Conservation (phyloP, 164 flowering plant species). For the Chimonanthus salicifolius region DNA sequence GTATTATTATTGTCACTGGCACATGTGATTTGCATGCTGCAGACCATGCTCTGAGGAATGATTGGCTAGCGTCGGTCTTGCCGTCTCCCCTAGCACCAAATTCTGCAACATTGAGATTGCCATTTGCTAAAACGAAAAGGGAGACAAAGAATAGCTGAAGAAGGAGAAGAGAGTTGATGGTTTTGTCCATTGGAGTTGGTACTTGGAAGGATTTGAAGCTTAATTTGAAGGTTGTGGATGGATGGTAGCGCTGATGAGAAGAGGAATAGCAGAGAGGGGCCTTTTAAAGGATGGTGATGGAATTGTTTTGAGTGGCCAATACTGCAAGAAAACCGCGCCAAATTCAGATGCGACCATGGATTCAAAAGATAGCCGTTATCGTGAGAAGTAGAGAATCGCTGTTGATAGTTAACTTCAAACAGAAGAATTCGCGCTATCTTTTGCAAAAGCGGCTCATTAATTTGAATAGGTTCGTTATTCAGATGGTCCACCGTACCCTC, state of each 20-base stretch:
- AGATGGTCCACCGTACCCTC: too few relatives aligned
- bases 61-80: constrained; percentile 18
- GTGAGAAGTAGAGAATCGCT: background rate
- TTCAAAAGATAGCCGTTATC: background rate
- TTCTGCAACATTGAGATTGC: constrained; percentile 13
- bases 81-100: constrained; percentile 38
- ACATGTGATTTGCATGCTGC: constrained; percentile 22
- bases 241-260: background rate
- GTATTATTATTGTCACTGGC: constrained; percentile 21
- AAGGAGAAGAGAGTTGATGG: background rate
- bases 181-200: constrained; percentile 1
- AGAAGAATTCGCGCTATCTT: background rate
- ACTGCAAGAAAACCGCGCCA: background rate
- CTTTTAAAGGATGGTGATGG: background rate
- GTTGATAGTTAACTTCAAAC: background rate
- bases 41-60: constrained; percentile 32
- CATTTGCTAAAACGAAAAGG: background rate
- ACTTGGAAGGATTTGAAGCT: background rate
- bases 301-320: background rate
- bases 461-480: too few relatives aligned
- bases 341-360: background rate
- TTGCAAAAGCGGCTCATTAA: background rate
- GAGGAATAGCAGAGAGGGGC: background rate
- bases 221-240: background rate
- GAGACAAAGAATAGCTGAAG: background rate